Conservation (phyloP, 2,329 filamentous ascomycete species). For the Blastomyces percursus region DNA sequence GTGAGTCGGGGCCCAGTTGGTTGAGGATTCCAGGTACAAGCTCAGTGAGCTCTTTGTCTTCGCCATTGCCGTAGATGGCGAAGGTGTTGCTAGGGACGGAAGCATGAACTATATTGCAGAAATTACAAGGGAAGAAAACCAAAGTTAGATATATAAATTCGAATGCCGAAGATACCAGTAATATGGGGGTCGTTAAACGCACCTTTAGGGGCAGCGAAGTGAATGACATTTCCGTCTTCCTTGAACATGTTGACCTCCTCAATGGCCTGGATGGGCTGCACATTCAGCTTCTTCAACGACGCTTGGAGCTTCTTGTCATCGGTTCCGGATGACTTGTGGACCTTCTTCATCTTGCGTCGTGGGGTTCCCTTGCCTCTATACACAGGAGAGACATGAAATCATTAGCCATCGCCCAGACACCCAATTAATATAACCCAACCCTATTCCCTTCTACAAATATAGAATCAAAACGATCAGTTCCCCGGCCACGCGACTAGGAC, state of each 20-base stretch:
- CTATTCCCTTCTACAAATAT: not conserved
- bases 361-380: conserved; percentile 91
- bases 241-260: conserved; percentile 99
- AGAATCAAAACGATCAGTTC: not conserved
- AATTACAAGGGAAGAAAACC: not conserved
- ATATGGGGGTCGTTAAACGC: conserved; percentile 30
- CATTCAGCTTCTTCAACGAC: conserved; percentile 97
- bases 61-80: conserved; percentile 96
- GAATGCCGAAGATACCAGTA: not conserved
- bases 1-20: conserved; percentile 96
- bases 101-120: conserved; percentile 64
- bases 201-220: conserved; percentile 98
- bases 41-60: conserved; percentile 99
- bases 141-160: not conserved
- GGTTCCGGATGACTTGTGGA: conserved; percentile 79
- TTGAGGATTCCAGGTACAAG: conserved; percentile 98
- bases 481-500: not conserved
- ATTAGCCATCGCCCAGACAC: conserved; percentile 11
- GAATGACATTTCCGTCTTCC: conserved; percentile 98
- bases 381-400: not conserved
- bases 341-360: conserved; percentile 96
- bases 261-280: conserved; percentile 97
- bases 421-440: not conserved
- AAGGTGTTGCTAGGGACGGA: conserved; percentile 98
- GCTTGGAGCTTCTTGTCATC: conserved; percentile 99